Evolutionary conservation across 2,329 filamentous ascomycete species (phyloP).

Genomic region (Stemphylium beticola): DNA sequence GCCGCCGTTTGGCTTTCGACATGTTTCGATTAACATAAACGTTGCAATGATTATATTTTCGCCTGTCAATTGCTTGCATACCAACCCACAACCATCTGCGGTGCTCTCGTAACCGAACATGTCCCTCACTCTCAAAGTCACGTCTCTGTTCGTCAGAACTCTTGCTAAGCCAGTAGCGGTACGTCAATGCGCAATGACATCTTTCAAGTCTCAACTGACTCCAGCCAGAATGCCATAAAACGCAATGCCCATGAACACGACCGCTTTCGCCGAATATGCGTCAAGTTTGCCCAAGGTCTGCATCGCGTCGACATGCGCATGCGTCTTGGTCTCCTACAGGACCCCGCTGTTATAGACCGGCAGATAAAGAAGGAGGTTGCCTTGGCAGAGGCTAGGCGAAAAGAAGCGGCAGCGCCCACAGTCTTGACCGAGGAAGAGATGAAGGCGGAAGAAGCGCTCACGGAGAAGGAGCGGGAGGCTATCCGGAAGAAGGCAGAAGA

Average conservation of each 20-base stretch:
- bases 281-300: constrained; percentile 67
- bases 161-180: constrained; percentile 73
- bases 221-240: constrained; percentile 68
- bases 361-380: constrained; percentile 61
- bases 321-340: constrained; percentile 68
- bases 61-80: constrained; percentile 13
- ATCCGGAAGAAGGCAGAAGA: constrained; percentile 52
- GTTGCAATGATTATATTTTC: constrained; percentile 11
- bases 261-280: constrained; percentile 66
- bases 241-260: constrained; percentile 72
- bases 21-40: not conserved
- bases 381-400: constrained; percentile 61
- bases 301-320: constrained; percentile 73
- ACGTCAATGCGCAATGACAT: constrained; percentile 29
- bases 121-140: constrained; percentile 71
- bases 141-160: constrained; percentile 68
- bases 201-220: constrained; percentile 7
- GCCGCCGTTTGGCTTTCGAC: not conserved
- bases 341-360: constrained; percentile 61
- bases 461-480: constrained; percentile 56
- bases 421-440: constrained; percentile 68
- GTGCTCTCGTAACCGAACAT: constrained; percentile 48
- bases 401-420: constrained; percentile 59
- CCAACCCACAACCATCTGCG: constrained; percentile 3
- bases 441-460: constrained; percentile 61